A percentile compares a stretch with the other conserved stretches of the same genome.
Evolutionary conservation across 2,329 filamentous ascomycete genomes (phyloP).

Genomic region (Aspergillus oerlinghausenensis): DNA sequence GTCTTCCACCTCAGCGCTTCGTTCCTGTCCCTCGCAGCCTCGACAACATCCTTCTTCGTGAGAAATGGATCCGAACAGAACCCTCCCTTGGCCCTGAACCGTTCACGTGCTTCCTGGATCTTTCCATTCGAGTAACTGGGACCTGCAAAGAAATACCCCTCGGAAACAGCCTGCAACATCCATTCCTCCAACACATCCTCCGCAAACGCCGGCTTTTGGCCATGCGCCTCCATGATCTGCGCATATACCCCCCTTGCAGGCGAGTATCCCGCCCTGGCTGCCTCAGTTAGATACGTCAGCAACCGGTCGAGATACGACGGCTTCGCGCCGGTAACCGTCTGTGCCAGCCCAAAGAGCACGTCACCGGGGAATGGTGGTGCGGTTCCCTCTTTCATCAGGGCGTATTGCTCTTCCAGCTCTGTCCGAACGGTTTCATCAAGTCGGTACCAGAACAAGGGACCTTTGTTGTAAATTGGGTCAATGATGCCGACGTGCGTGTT

Average conservation of each 20-base stretch:
- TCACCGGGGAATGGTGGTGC: constrained; percentile 15
- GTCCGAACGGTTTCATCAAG: constrained; percentile 18
- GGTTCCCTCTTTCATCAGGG: constrained; percentile 8
- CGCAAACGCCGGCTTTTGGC: constrained; percentile 12
- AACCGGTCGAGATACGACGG: constrained; percentile 20
- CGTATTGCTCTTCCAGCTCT: constrained; percentile 23
- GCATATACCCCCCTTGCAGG: constrained; percentile 24
- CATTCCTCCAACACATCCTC: constrained; percentile 16
- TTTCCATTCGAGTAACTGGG: constrained; percentile 2
- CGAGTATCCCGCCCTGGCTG: constrained; percentile 17
- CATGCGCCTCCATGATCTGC: constrained; percentile 22
- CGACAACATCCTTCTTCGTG: constrained; percentile 13
- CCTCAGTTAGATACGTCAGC: constrained; percentile 18
- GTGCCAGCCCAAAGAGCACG: constrained; percentile 23
- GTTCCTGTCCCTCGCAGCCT: constrained; percentile 4
- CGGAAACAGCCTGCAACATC: constrained; percentile 20
- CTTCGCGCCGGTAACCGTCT: constrained; percentile 21
- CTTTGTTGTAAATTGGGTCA: constrained; percentile 25
- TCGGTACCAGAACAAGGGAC: constrained; percentile 24
- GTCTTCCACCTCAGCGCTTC: constrained; percentile 9
- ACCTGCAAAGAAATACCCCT: constrained; percentile 20
- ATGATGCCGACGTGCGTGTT: constrained; percentile 15
- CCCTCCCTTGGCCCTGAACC: constrained; percentile 19
- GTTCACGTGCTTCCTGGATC: constrained; percentile 12
- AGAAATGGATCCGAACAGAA: constrained; percentile 22